phyloP scores from a whole-genome alignment of 1,284 basidiomycete species.

The Bondarzewia mesenterica region DNA sequence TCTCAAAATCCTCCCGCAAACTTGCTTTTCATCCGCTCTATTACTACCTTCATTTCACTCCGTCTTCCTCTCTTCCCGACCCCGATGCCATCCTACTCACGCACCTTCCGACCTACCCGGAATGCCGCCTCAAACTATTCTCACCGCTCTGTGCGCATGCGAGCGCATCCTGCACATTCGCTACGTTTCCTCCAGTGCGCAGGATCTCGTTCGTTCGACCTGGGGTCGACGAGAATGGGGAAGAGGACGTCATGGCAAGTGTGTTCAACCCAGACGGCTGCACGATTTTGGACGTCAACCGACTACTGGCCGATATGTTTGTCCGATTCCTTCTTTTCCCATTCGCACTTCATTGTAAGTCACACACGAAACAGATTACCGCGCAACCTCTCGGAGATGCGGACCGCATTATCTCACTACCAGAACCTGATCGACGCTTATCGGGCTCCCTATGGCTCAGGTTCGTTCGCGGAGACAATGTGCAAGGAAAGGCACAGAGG shows the following conservation, averaged over 20 bases:
- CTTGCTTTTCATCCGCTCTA: constrained; percentile 25
- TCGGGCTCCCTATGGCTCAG: no score
- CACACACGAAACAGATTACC: no score
- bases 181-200: constrained; percentile 22
- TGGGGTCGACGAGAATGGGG: neutral
- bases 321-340: constrained; percentile 11
- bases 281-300: constrained; percentile 26
- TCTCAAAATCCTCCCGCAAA: no score
- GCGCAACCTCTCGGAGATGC: no score
- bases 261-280: constrained; percentile 24
- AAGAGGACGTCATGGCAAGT: constrained; percentile 16
- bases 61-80: constrained; percentile 15
- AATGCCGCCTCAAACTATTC: constrained; percentile 21
- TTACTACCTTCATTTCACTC: constrained; percentile 23
- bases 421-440: no score
- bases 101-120: constrained; percentile 24
- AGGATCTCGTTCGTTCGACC: constrained; percentile 14
- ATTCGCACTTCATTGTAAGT: no score
- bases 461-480: no score
- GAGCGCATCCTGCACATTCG: constrained; percentile 24
- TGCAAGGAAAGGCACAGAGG: no score
- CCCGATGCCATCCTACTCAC: constrained; percentile 20
- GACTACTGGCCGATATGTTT: constrained; percentile 23
- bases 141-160: constrained; percentile 24
- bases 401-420: no score